Percentiles rank a stretch among this genome's conserved stretches.
Conservation (phyloP, 352 stramenopile genomes). For the Pythium myriotylum region DNA sequence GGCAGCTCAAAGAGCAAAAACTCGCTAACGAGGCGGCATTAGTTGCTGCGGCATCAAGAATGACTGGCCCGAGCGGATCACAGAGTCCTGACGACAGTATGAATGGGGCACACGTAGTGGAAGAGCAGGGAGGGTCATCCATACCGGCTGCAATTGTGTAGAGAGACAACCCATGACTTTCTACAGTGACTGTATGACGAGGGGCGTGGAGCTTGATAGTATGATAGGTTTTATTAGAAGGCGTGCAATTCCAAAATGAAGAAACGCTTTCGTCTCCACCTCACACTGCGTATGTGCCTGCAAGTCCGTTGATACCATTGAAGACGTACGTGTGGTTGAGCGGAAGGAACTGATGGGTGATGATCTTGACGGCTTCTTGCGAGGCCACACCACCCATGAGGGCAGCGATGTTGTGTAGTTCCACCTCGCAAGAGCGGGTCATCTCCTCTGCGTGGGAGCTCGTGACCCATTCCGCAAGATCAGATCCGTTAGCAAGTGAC, state of each 20-base stretch:
- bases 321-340: constrained; percentile 98
- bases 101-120: not conserved
- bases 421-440: constrained; percentile 89
- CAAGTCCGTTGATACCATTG: constrained; percentile 93
- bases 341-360: constrained; percentile 97
- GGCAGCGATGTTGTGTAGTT: constrained; percentile 94
- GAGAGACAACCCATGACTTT: not conserved
- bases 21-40: constrained; percentile 1
- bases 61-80: constrained; percentile 2
- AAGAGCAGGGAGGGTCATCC: not conserved
- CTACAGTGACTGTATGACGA: not conserved
- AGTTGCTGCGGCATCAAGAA: not conserved
- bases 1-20: constrained; percentile 20
- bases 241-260: not conserved
- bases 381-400: constrained; percentile 96
- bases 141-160: not conserved
- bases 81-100: constrained; percentile 7
- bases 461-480: constrained; percentile 57
- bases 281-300: constrained; percentile 79
- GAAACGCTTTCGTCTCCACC: not conserved
- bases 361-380: constrained; percentile 98
- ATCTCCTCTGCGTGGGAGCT: constrained; percentile 89
- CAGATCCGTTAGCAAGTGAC: constrained; percentile 28
- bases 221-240: not conserved
- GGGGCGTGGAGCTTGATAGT: not conserved